Conservation (phyloP, 1,284 basidiomycete species). For the Microbotryum silenes-acaulis region DNA sequence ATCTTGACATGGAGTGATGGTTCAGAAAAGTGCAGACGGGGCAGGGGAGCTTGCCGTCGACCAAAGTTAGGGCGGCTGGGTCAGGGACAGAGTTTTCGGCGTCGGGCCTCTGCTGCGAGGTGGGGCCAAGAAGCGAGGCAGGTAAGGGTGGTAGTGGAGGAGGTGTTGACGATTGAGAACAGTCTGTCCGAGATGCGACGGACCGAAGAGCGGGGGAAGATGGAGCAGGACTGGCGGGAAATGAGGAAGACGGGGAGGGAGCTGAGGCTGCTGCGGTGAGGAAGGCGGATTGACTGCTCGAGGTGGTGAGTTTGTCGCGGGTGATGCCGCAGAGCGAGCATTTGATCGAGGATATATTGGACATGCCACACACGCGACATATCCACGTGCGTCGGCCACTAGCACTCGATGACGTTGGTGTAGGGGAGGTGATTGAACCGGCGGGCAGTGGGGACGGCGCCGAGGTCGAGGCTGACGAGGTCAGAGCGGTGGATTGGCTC, state of each 20-base stretch:
- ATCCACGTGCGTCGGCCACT: constrained; percentile 54
- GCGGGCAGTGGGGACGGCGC: not conserved
- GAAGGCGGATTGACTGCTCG: not conserved
- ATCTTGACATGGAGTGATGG: constrained; percentile 61
- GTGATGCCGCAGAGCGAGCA: constrained; percentile 61
- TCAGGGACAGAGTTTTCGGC: not conserved
- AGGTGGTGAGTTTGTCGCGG: constrained; percentile 35
- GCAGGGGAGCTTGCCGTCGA: constrained; percentile 52
- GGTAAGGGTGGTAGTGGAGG: not conserved
- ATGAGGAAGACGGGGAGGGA: constrained; percentile 27
- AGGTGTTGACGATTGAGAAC: not conserved
- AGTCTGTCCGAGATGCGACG: not conserved
- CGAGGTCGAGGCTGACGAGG: not conserved
- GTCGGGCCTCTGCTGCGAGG: not conserved
- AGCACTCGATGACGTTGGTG: constrained; percentile 28
- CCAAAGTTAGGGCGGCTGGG: not conserved
- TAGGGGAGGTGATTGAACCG: not conserved
- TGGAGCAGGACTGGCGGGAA: not conserved
- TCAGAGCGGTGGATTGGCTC: not conserved
- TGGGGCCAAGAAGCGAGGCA: not conserved
- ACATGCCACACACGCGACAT: constrained; percentile 75
- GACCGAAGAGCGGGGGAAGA: constrained; percentile 12
- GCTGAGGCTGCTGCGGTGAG: constrained; percentile 27
- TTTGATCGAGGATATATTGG: constrained; percentile 54
- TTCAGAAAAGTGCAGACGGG: constrained; percentile 89